Conservation (phyloP, 345 rosid genomes). For the Carallia brachiata region DNA sequence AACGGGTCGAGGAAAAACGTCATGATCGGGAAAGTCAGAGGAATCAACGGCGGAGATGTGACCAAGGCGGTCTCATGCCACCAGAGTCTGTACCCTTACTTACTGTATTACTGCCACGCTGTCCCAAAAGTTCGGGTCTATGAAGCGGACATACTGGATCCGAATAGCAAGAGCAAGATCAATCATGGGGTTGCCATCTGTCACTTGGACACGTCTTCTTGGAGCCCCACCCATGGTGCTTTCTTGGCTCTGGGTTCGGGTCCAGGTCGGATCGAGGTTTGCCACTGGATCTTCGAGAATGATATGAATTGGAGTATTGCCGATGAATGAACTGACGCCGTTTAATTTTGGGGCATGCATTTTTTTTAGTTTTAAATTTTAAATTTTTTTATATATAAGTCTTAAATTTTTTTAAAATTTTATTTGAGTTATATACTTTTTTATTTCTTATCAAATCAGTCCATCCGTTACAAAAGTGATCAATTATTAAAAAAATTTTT, state of each 20-base stretch:
- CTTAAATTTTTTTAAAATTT: too few species aligned
- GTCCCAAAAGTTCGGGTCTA: slow-evolving; percentile 90
- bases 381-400: too few species aligned
- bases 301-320: slow-evolving; percentile 71
- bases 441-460: too few species aligned
- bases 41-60: slow-evolving; percentile 62
- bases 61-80: slow-evolving; percentile 88
- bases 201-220: slow-evolving; percentile 72
- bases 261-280: slow-evolving; percentile 77
- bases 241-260: slow-evolving; percentile 65
- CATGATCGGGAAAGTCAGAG: slow-evolving; percentile 52
- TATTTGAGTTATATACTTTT: too few species aligned
- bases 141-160: slow-evolving; percentile 65
- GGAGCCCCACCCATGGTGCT: slow-evolving; percentile 84
- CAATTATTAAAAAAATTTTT: too few species aligned
- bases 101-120: slow-evolving; percentile 83
- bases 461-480: too few species aligned
- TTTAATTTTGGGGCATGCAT: too few species aligned
- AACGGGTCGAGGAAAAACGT: slow-evolving; percentile 54
- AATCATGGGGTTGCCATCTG: slow-evolving; percentile 85
- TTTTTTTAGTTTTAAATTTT: too few species aligned
- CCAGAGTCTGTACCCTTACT: slow-evolving; percentile 75
- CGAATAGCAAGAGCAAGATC: slow-evolving; percentile 39
- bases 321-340: slow-evolving; percentile 14
- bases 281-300: slow-evolving; percentile 91